Percentiles rank a stretch among this genome's conserved stretches.
These are phyloP conservation scores for Populus deltoides DNA, from an alignment of 345 rosid species.

Conservation along the genomic window DNA sequence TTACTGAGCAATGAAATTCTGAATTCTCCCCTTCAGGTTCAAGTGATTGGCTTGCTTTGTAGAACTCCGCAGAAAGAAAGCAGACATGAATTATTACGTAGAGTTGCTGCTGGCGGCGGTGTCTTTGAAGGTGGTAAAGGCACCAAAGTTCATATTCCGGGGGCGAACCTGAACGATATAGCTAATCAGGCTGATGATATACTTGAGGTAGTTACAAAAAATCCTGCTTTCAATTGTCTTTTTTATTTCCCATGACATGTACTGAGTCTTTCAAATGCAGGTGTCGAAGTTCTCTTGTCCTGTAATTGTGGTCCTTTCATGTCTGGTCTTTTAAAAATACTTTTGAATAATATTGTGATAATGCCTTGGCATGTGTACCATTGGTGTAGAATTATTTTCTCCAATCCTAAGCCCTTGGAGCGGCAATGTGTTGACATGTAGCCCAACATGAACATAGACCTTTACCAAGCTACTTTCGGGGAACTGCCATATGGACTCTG, in stretches of 20 bases:
- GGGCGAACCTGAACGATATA: slow-evolving; percentile 80
- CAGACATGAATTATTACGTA: slow-evolving; percentile 80
- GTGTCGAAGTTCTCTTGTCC: too few species aligned
- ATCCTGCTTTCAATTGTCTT: not conserved
- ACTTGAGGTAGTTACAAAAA: slow-evolving; percentile 55
- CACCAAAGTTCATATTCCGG: slow-evolving; percentile 82
- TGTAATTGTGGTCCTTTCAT: too few species aligned
- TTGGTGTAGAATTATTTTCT: too few species aligned
- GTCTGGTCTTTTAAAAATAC: too few species aligned
- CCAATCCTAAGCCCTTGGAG: too few species aligned
- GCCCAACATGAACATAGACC: too few species aligned
- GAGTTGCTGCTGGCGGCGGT: slow-evolving; percentile 98
- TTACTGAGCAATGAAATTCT: not conserved
- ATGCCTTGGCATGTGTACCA: too few species aligned
- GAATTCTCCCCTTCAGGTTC: slow-evolving; percentile 48
- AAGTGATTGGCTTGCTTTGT: slow-evolving; percentile 90
- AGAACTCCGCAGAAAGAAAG: slow-evolving; percentile 85
- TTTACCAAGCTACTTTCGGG: too few species aligned
- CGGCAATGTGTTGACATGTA: too few species aligned
- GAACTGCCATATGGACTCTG: too few species aligned
- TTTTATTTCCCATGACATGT: not conserved
- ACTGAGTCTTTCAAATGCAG: too few species aligned
- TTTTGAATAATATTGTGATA: too few species aligned
- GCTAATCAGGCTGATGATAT: slow-evolving; percentile 95
- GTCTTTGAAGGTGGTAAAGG: slow-evolving; percentile 65